Base-by-base conservation (phyloP, 441 rosid genomes). In the Omphalea diandra region DNA sequence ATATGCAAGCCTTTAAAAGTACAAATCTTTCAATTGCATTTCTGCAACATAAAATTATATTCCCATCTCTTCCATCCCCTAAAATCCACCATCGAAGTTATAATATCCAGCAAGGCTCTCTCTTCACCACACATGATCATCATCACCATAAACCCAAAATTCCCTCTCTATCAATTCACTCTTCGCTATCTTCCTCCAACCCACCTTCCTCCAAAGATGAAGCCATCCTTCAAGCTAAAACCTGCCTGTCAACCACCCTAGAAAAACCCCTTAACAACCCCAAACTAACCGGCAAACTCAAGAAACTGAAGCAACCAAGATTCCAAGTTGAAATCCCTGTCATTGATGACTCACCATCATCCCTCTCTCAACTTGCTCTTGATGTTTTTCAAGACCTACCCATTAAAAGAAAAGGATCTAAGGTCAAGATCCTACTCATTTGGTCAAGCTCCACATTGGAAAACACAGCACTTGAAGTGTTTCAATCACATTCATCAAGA, bases 141-240 rank as follows among this genome's bases (percentile, higher is more conserved):
- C 76, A n/a, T 36, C 18, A 55, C 55, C 54, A 8, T 26, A 70
- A 76, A 65, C 67, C 75, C 67, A 74, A 58, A 29, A 36, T 56
- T 70, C 31, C 73, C 73, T 22, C 79, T 54, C 72, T 82, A 4
- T 63, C 77, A 24, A 74, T 83, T 72, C 75, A 61, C 29, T 76
- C 83, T 73, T 79, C 91, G 65, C 63, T 74, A 38, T 80, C 93
- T 77, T 73, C 86, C 64, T 46, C 86, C 53, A 31, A 69, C 67
- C 91, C 95, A 62, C 94, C 97, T 7, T 55, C 72, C 31, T 81
- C 97, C 65, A 91, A 81, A 76, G 97, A 88, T 80, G 97, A 91
- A 80, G 95, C 97, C 68, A 80, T 94, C 47, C 79, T 78, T 69
- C 94, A 90, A 81, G 96, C 94, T 80, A 90, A 84, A 71, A 85